Evolutionary conservation across 2,329 filamentous ascomycete genomes (phyloP).

Genomic region (Trichoderma semiorbis): DNA sequence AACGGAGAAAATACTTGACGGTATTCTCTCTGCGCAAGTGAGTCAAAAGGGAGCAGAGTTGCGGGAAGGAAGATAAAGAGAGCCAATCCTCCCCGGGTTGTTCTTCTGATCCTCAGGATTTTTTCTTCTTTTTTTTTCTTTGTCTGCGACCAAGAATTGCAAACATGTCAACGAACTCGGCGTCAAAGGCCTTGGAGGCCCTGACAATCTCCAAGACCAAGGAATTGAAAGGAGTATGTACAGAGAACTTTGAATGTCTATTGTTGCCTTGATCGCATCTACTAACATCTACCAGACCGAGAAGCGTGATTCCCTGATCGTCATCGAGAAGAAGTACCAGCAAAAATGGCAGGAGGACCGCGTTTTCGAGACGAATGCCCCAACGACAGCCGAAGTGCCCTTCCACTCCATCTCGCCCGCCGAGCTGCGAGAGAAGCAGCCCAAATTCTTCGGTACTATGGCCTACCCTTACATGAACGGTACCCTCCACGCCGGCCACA

Average conservation of each 20-base stretch:
- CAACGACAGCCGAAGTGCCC: conserved; percentile 72
- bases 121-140: not conserved
- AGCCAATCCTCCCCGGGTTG: not conserved
- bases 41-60: conserved; percentile 16
- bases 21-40: conserved; percentile 10
- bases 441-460: conserved; percentile 79
- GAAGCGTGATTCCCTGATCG: conserved; percentile 78
- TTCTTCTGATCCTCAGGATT: not conserved
- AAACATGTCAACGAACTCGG: conserved; percentile 42
- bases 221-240: conserved; percentile 55
- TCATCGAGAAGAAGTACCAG: conserved; percentile 90
- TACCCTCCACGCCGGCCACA: conserved; percentile 84
- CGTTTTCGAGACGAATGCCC: conserved; percentile 84
- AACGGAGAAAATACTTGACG: conserved; percentile 20
- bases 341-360: conserved; percentile 50
- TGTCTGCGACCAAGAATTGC: not conserved
- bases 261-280: not conserved
- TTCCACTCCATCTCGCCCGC: conserved; percentile 68
- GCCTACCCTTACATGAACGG: conserved; percentile 74
- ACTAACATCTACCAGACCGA: conserved; percentile 58
- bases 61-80: conserved; percentile 7
- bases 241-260: not conserved
- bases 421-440: conserved; percentile 74
- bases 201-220: conserved; percentile 57
- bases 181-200: conserved; percentile 49